A percentile compares a stretch with the other conserved stretches of the same genome.
These are phyloP conservation scores for Backusella circina DNA, from an alignment of 192 early-diverging fungal genomes.

Conservation along the genomic window DNA sequence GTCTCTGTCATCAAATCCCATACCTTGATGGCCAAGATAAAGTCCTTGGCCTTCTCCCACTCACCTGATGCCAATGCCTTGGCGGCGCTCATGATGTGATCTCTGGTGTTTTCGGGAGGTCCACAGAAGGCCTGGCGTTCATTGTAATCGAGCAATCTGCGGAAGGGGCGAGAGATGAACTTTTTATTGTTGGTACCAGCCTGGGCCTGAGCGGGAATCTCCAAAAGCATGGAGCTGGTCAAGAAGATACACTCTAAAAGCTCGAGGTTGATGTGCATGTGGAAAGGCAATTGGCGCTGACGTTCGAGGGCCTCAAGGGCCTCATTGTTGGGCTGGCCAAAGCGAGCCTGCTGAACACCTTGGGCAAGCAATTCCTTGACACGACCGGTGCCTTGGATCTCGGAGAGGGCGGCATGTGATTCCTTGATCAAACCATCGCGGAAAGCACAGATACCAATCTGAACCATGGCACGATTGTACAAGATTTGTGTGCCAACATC, in stretches of 20 bases:
- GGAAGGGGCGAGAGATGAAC: slow-evolving; percentile 88
- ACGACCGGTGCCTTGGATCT: slow-evolving; percentile 80
- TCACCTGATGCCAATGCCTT: slow-evolving; percentile 89
- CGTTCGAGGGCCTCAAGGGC: slow-evolving; percentile 86
- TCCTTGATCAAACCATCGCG: slow-evolving; percentile 90
- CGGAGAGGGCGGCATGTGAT: slow-evolving; percentile 80
- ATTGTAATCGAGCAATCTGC: slow-evolving; percentile 90
- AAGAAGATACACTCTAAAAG: slow-evolving; percentile 96
- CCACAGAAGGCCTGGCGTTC: slow-evolving; percentile 95
- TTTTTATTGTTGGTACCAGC: slow-evolving; percentile 59
- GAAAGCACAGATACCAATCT: slow-evolving; percentile 97
- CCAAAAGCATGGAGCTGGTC: slow-evolving; percentile 95
- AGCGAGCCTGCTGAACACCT: slow-evolving; percentile 61
- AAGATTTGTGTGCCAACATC: slow-evolving; percentile 93
- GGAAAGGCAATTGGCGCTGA: slow-evolving; percentile 97
- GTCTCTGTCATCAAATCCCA: slow-evolving; percentile 90
- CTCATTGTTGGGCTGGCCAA: slow-evolving; percentile 74
- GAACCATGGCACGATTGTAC: slow-evolving; percentile 94
- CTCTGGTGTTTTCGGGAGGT: slow-evolving; percentile 98
- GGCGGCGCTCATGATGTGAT: slow-evolving; percentile 97
- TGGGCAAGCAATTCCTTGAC: slow-evolving; percentile 95
- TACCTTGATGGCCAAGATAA: slow-evolving; percentile 89
- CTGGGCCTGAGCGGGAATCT: slow-evolving; percentile 93
- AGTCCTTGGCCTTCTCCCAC: slow-evolving; percentile 85
- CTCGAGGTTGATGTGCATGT: slow-evolving; percentile 99